phyloP scores from a whole-genome alignment of 192 early-diverging fungal species.

The Backusella morwellensis region DNA sequence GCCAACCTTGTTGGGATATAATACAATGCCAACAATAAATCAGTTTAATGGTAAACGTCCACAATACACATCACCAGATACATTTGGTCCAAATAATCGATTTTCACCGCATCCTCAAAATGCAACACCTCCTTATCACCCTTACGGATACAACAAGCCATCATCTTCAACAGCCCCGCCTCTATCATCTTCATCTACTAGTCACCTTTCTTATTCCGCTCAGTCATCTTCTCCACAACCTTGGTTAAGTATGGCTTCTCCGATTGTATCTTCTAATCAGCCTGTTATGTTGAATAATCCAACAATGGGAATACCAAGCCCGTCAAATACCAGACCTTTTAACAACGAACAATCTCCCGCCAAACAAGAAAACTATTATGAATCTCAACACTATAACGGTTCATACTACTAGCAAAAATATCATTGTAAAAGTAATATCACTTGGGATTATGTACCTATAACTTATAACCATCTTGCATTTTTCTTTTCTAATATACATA shows the following conservation, averaged over 20 bases:
- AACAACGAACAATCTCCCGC: neutral
- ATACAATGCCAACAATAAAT: neutral
- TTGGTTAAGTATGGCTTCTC: neutral
- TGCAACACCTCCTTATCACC: neutral
- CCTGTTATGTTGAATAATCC: neutral
- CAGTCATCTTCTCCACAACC: neutral
- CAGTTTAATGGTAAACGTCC: neutral
- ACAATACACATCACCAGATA: neutral
- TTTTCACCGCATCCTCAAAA: neutral
- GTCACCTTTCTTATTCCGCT: neutral
- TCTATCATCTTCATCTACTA: neutral
- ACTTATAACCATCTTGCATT: neutral
- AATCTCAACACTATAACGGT: neutral
- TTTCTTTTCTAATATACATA: neutral
- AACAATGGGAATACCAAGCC: neutral
- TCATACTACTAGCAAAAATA: neutral
- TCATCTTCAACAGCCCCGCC: neutral
- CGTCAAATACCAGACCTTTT: neutral
- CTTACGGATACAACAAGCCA: neutral
- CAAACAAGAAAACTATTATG: conserved; percentile 6
- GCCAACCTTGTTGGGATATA: conserved; percentile 8
- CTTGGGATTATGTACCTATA: neutral
- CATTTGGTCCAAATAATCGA: neutral
- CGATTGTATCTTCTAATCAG: neutral
- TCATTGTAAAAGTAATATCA: conserved; percentile 21